Evolutionary conservation across 345 rosid species (phyloP), one percentile per base, ranked within the genome.

Genomic region (Eucalyptus caleyi): DNA sequence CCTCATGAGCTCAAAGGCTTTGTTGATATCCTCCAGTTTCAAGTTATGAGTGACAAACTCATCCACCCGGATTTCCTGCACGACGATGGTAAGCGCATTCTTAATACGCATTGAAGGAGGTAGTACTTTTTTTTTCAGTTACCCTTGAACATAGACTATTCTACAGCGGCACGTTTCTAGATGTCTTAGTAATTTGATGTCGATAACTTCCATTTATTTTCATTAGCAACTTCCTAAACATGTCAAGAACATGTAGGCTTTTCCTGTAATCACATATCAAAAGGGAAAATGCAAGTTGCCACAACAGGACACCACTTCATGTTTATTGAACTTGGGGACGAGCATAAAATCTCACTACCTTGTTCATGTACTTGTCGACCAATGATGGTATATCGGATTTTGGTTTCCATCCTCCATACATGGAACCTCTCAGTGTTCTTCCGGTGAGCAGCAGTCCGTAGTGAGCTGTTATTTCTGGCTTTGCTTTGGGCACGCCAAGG

Each of bases 321-420:
- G 45, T 72, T 37, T 72, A 21, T 37, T 37, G 83, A 77, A 21
- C 47, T 37, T 2, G 4, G 83, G 83, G 83, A 37, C 2, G 9
- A 69, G 81, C 14, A 37, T 37, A 37, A 11, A 77, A 37, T 77
- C 47, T 77, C 83, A 77, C 47, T 77, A 77, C 99, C 97, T 95
- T 94, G 56, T 96, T 96, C 93, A 96, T 90, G 88, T 97, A 97
- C 94, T 92, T 95, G 89, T 97, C 94, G 15, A 96, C 94, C 90
- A 97, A 89, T 51, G 94, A 93, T 86, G 99, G 98, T 90, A 97
- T 92, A 91, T 97, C 96, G 51, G 99, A 93, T 92, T 97, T 97
- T 49, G 98, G 99, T 88, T 93, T 97, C 97, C 98, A 96, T 86
- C 97, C 96, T 80, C 99, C 99, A 89, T 96, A 94, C 59, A 97